These are phyloP conservation scores for Termitomyces sp. DNA, from an alignment of 768 basidiomycete genomes.

Conservation along the genomic window DNA sequence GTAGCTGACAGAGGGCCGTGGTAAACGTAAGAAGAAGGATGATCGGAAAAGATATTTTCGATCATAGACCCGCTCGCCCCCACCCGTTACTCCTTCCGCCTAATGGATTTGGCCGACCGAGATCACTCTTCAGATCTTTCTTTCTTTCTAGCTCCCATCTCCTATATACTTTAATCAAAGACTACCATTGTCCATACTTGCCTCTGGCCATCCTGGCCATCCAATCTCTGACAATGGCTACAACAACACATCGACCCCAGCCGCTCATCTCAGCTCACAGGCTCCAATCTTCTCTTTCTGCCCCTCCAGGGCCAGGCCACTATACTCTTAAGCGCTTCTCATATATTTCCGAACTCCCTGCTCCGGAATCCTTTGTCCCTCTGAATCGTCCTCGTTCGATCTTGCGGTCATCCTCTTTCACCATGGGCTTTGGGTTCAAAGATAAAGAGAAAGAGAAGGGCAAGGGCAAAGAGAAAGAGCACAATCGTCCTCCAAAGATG, in stretches of 20 bases:
- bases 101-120: conserved; percentile 12
- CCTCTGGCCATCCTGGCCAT: conserved; percentile 3
- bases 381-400: conserved; percentile 21
- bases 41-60: conserved; percentile 11
- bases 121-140: too few species aligned
- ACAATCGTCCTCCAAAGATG: background rate
- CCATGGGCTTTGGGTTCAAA: conserved; percentile 36
- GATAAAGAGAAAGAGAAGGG: conserved; percentile 27
- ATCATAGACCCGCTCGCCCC: background rate
- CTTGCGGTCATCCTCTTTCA: conserved; percentile 28
- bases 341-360: conserved; percentile 21
- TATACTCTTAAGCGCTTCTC: conserved; percentile 37
- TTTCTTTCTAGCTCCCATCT: background rate
- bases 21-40: conserved; percentile 1
- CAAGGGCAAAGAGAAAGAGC: conserved; percentile 14
- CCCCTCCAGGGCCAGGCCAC: conserved; percentile 24
- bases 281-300: conserved; percentile 8
- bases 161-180: background rate
- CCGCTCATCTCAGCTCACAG: conserved; percentile 10
- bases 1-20: conserved; percentile 11
- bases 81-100: too few species aligned
- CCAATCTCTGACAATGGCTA: conserved; percentile 11
- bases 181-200: conserved; percentile 2
- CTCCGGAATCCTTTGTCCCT: conserved; percentile 13
- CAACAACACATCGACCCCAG: conserved; percentile 6